Evolutionary conservation across 2,329 filamentous ascomycete genomes (phyloP).

Genomic region (Xylaria sp.): DNA sequence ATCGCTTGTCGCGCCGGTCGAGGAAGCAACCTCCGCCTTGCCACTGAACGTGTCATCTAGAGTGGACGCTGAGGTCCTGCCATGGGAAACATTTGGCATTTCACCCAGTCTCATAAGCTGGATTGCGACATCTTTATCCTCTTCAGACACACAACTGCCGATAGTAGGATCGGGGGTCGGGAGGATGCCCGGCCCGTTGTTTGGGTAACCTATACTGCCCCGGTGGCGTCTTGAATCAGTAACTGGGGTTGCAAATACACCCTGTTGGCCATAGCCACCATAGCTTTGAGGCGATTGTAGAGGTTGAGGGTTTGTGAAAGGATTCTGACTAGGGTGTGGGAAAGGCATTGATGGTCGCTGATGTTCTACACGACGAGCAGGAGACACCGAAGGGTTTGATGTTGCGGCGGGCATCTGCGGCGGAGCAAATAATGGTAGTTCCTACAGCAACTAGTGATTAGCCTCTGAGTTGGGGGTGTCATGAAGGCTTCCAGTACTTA

Average conservation of each 20-base stretch:
- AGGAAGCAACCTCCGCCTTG: constrained; percentile 84
- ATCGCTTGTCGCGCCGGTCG: constrained; percentile 85
- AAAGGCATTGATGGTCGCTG: constrained; percentile 80
- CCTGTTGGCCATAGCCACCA: constrained; percentile 64
- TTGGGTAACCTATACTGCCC: constrained; percentile 67
- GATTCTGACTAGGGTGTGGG: constrained; percentile 78
- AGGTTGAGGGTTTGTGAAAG: constrained; percentile 80
- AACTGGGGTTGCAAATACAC: constrained; percentile 71
- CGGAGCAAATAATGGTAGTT: constrained; percentile 93
- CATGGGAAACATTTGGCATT: constrained; percentile 91
- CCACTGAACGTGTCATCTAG: constrained; percentile 94
- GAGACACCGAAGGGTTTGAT: constrained; percentile 98
- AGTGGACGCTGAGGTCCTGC: constrained; percentile 91
- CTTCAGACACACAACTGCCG: constrained; percentile 95
- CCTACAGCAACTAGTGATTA: constrained; percentile 66
- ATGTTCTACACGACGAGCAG: constrained; percentile 82
- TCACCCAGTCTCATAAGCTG: constrained; percentile 97
- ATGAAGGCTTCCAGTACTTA: constrained; percentile 65
- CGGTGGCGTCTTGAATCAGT: constrained; percentile 74
- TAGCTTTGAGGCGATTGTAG: constrained; percentile 89
- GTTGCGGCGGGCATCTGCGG: constrained; percentile 91
- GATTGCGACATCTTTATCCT: constrained; percentile 91
- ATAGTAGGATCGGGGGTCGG: constrained; percentile 98
- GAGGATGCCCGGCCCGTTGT: constrained; percentile 69
- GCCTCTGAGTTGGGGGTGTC: constrained; percentile 31